Evolutionary conservation across 1,139 yeast species (phyloP), one percentile per base, ranked within the genome.

Genomic region (Yamadazyma atlantica): DNA sequence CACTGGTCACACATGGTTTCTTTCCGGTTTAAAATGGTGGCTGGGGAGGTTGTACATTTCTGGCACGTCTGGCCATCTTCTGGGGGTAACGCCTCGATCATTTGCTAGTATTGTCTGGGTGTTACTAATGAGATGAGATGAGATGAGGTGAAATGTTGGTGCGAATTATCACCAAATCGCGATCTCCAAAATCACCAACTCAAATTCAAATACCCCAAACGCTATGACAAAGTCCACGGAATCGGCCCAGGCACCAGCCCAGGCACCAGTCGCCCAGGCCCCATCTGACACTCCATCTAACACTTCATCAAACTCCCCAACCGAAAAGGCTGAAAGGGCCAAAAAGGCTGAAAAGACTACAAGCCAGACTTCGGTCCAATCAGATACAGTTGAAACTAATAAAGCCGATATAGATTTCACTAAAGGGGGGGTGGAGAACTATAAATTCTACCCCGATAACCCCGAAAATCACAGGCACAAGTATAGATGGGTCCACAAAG

Each of bases 371-470:
- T n/a, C n/a, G n/a, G n/a, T 19, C 9, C 22, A 6, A 10, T 19
- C 57, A 4, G 71, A 66, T 40, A 49, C 56, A 37, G 72, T 67
- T 3, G 62, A 59, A 28, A 64, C 66, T 16, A 73, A 74, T 40
- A 73, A 69, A 45, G 51, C 55, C 2, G 67, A 73, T 40, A 78
- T 84, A 8, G 75, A 82, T 52, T 84, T 83, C 58, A 74, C 85
- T 3, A 53, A 65, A 37, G 82, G 78, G 11, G 64, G 69, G 2
- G 68, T 67, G 2, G 79, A 78, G 2, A 71, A 80, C 25, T 75
- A 66, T 57, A 81, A 81, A 54, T 87, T 80, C 55, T 89, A 86
- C 52, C 97, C 97, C 0, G 97, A 89, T 49, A 79, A 81, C 38
- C 90, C 90, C 4, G 74, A 80, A 12, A 74, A 74, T 42, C 75